Conservation (phyloP, 23 red algal genomes). For the Gracilaria gracilis region DNA sequence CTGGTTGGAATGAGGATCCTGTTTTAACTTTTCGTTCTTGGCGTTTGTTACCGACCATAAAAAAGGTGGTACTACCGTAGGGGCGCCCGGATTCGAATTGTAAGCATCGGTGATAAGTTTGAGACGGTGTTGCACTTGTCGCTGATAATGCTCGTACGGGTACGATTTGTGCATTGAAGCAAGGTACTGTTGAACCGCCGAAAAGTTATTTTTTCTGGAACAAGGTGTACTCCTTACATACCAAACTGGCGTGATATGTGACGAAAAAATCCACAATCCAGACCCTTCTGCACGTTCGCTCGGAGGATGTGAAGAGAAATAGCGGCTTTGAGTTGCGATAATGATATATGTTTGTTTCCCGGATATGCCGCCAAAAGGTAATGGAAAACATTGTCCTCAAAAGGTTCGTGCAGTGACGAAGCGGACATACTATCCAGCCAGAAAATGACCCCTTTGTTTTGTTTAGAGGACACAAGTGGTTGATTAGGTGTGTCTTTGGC, state of each 20-base stretch:
- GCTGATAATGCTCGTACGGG: not conserved
- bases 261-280: constrained; percentile 2
- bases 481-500: not conserved
- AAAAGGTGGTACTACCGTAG: too few species aligned
- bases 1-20: too few species aligned
- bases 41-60: too few species aligned
- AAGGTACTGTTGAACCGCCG: not conserved
- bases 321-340: not conserved
- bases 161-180: not conserved
- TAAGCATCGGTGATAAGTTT: not conserved
- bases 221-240: not conserved
- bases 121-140: not conserved
- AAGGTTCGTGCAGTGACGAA: not conserved
- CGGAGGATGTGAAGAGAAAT: not conserved
- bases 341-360: not conserved
- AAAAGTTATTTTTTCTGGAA: not conserved
- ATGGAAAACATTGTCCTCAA: not conserved
- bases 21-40: too few species aligned
- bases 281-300: not conserved
- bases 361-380: not conserved
- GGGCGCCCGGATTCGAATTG: too few species aligned
- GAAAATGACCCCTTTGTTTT: not conserved
- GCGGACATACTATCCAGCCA: constrained; percentile 1
- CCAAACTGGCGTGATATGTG: not conserved
- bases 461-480: not conserved